A percentile compares a stretch with the other conserved stretches of the same genome.
These are phyloP conservation scores for Raddia distichophylla DNA, from an alignment of 176 grass and related monocot genomes.

Conservation along the genomic window DNA sequence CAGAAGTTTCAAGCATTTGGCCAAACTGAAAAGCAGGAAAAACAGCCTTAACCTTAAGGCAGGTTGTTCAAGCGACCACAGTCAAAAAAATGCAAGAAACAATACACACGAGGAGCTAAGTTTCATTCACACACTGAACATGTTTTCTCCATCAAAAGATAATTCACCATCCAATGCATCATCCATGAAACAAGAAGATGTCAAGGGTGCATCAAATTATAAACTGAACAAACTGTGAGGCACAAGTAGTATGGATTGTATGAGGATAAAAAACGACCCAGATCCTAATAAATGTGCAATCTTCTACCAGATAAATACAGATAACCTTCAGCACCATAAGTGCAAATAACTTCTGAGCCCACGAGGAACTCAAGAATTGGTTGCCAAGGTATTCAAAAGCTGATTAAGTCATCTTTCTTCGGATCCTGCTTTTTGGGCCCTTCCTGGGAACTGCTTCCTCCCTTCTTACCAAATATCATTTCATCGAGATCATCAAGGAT, in stretches of 20 bases:
- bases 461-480: conserved; percentile 98
- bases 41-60: too few relatives aligned
- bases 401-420: conserved; percentile 84
- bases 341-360: conserved; percentile 29
- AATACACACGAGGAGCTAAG: neutral
- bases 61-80: neutral
- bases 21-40: neutral
- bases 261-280: conserved; percentile 47
- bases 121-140: neutral
- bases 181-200: conserved; percentile 31
- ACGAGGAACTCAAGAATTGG: neutral
- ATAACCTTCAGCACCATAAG: conserved; percentile 42
- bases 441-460: conserved; percentile 60
- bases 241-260: conserved; percentile 37
- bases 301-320: conserved; percentile 44
- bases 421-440: conserved; percentile 56
- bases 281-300: conserved; percentile 46
- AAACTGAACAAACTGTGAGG: conserved; percentile 30
- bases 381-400: conserved; percentile 53
- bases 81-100: neutral
- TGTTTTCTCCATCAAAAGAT: neutral
- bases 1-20: neutral
- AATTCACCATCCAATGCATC: conserved; percentile 30
- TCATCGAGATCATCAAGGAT: conserved; percentile 86
- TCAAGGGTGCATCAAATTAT: conserved; percentile 16